Percentiles rank a stretch among this genome's conserved stretches.
These are phyloP conservation scores for Puccinia triticina DNA, from an alignment of 1,284 basidiomycete species.

Conservation along the genomic window DNA sequence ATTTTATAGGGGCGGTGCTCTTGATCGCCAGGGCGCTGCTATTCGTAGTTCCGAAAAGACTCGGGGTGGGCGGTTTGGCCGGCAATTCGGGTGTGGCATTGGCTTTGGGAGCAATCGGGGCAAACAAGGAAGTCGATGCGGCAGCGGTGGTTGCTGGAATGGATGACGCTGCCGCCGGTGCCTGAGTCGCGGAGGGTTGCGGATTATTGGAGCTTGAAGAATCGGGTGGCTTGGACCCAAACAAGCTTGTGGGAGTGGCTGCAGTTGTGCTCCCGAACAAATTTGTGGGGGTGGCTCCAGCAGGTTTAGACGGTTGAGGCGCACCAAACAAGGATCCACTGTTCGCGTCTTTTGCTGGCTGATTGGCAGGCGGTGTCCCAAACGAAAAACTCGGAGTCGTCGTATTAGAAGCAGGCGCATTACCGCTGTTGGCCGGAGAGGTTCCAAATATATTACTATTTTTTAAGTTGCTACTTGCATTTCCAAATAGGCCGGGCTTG, in stretches of 20 bases:
- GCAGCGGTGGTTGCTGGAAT: neutral
- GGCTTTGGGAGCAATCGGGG: constrained; percentile 1
- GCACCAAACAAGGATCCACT: neutral
- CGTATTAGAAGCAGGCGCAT: neutral
- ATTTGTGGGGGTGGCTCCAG: neutral
- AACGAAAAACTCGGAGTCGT: neutral
- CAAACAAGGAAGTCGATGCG: constrained; percentile 19
- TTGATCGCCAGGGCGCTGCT: neutral
- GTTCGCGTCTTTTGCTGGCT: constrained; percentile 10
- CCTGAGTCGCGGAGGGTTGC: neutral
- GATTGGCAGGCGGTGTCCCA: neutral
- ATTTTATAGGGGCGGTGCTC: constrained; percentile 43
- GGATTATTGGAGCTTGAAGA: constrained; percentile 11
- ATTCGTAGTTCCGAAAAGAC: constrained; percentile 2
- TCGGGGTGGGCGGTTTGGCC: neutral
- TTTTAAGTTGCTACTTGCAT: neutral
- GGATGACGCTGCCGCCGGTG: constrained; percentile 2
- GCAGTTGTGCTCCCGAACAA: constrained; percentile 12
- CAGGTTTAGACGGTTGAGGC: neutral
- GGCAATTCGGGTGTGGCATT: neutral
- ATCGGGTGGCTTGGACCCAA: constrained; percentile 37
- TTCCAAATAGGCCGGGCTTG: constrained; percentile 2
- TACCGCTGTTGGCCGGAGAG: neutral
- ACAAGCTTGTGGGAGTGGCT: neutral
- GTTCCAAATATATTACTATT: neutral